Percentiles rank a stretch among this genome's conserved stretches.
Conservation (phyloP, 139 green algal species). For the Bryopsis sp. region DNA sequence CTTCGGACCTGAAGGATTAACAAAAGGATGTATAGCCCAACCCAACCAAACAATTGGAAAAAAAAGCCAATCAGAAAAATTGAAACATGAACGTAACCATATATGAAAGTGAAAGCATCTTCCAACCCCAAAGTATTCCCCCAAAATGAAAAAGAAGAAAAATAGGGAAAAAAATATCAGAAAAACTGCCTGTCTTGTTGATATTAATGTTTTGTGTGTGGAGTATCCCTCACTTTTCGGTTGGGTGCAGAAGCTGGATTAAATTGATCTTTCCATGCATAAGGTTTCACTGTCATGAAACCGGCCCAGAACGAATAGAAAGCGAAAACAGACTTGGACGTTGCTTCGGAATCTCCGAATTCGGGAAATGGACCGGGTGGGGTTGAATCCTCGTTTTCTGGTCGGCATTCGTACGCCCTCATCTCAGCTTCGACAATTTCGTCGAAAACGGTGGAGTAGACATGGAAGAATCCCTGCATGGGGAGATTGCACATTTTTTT, state of each 20-base stretch:
- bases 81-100: too few species aligned
- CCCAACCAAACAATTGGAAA: neutral
- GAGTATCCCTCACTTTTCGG: conserved; percentile 58
- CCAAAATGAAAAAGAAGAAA: too few species aligned
- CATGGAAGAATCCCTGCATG: conserved; percentile 79
- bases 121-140: too few species aligned
- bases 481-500: neutral
- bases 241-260: conserved; percentile 72
- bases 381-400: neutral
- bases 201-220: too few species aligned
- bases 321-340: conserved; percentile 42
- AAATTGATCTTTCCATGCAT: conserved; percentile 81
- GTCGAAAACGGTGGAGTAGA: conserved; percentile 76
- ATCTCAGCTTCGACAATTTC: conserved; percentile 58
- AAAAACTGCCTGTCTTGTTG: too few species aligned
- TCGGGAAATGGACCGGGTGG: neutral
- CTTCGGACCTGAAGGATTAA: conserved; percentile 50
- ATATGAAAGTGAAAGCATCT: too few species aligned
- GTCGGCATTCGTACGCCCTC: conserved; percentile 23
- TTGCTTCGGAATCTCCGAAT: conserved; percentile 25
- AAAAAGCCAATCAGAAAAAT: too few species aligned
- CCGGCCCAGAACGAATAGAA: conserved; percentile 83
- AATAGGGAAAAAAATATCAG: too few species aligned
- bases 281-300: conserved; percentile 72
- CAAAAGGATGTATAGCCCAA: too few species aligned